Conservation (phyloP, 192 early-diverging fungal genomes). For the Coemansia sp. region DNA sequence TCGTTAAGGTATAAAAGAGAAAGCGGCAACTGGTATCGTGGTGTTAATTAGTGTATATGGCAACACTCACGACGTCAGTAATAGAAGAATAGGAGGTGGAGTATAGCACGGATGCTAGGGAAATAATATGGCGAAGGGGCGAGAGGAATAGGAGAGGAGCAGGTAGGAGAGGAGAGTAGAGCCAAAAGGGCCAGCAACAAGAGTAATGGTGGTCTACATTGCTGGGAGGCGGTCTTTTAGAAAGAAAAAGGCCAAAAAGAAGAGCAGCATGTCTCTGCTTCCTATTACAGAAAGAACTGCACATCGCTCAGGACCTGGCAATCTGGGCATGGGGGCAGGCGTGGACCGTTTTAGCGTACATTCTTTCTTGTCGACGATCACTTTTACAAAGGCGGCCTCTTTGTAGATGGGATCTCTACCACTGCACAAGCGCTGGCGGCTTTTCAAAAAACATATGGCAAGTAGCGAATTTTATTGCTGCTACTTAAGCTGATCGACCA, state of each 20-base stretch:
- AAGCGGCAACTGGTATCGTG: not conserved
- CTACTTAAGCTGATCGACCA: not conserved
- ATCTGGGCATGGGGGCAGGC: not conserved
- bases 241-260: not conserved
- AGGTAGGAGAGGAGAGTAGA: not conserved
- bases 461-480: not conserved
- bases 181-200: not conserved
- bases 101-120: not conserved
- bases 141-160: not conserved
- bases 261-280: not conserved
- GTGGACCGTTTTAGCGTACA: not conserved
- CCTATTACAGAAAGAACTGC: conserved; percentile 2
- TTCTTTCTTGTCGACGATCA: not conserved
- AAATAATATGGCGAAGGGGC: not conserved
- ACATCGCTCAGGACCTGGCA: conserved; percentile 4
- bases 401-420: not conserved
- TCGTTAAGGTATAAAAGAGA: not conserved
- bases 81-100: not conserved
- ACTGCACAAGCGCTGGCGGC: not conserved
- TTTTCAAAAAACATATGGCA: not conserved
- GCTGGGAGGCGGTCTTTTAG: not conserved
- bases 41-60: conserved; percentile 4
- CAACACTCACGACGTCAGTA: not conserved
- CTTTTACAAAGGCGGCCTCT: conserved; percentile 1
- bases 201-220: not conserved